Conservation (phyloP, 208 protist species). For the Porcisia deanei region DNA sequence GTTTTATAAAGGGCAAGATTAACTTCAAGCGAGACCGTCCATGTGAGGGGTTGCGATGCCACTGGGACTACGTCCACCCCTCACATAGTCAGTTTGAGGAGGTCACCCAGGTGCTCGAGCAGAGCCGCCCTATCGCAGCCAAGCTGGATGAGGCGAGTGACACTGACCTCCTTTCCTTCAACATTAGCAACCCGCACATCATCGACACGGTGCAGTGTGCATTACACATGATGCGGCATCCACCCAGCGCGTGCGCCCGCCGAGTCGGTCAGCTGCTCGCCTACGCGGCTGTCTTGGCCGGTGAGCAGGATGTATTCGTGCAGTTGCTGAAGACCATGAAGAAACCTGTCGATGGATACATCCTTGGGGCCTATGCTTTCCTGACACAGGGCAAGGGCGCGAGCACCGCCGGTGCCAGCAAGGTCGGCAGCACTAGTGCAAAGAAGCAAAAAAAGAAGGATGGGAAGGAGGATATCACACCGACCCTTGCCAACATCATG, state of each 20-base stretch:
- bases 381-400: conserved; percentile 47
- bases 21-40: conserved; percentile 92
- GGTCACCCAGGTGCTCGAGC: conserved; percentile 83
- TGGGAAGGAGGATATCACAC: conserved; percentile 63
- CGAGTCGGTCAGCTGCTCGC: conserved; percentile 83
- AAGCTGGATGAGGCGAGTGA: conserved; percentile 82
- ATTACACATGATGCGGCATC: conserved; percentile 85
- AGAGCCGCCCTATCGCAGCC: conserved; percentile 74
- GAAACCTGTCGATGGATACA: conserved; percentile 85
- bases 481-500: conserved; percentile 77
- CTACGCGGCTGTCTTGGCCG: conserved; percentile 70
- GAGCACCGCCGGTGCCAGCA: not conserved
- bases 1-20: conserved; percentile 91
- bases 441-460: conserved; percentile 48
- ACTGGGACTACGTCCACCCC: conserved; percentile 87
- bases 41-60: conserved; percentile 82
- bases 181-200: conserved; percentile 76
- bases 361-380: conserved; percentile 81
- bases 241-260: conserved; percentile 59
- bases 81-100: conserved; percentile 82
- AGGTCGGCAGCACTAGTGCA: not conserved
- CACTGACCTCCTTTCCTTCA: conserved; percentile 69
- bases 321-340: conserved; percentile 92
- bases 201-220: conserved; percentile 90
- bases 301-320: conserved; percentile 82